These are phyloP conservation scores for Suillus clintonianus DNA, from an alignment of 768 basidiomycete genomes.

Conservation along the genomic window DNA sequence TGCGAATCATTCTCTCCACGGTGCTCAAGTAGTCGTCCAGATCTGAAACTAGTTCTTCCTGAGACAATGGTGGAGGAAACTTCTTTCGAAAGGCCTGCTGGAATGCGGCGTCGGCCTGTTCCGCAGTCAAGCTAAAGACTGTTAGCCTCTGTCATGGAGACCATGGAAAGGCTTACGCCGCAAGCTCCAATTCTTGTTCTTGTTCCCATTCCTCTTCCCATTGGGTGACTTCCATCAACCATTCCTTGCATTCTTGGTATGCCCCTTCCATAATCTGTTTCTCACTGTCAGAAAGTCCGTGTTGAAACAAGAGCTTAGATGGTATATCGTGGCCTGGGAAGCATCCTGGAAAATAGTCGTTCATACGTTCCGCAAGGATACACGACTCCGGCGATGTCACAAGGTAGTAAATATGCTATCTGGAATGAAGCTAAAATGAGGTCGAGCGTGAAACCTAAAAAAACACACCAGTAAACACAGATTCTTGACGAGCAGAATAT, in stretches of 20 bases:
- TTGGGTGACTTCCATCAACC: conserved; percentile 16
- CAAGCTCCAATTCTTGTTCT: conserved; percentile 12
- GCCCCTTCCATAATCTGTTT: conserved; percentile 17
- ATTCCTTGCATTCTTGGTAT: conserved; percentile 18
- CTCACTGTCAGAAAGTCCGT: conserved; percentile 23
- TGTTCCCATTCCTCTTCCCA: conserved; percentile 23
- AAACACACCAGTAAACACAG: conserved; percentile 23
- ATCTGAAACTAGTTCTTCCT: conserved; percentile 12
- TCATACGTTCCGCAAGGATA: conserved; percentile 18
- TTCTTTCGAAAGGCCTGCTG: conserved; percentile 23
- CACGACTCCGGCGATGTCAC: conserved; percentile 29
- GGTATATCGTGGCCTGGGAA: conserved; percentile 11
- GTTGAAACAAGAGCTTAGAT: conserved; percentile 25
- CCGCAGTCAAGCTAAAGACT: conserved; percentile 11
- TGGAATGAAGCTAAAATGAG: background rate
- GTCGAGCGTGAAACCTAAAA: background rate
- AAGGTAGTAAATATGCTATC: conserved; percentile 30
- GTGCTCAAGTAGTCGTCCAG: conserved; percentile 25
- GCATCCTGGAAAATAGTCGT: conserved; percentile 32
- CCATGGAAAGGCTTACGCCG: background rate
- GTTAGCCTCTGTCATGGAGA: background rate
- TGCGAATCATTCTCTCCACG: conserved; percentile 27
- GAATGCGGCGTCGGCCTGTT: conserved; percentile 14
- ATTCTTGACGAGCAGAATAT: conserved; percentile 21
- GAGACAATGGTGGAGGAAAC: conserved; percentile 20